phyloP scores from a whole-genome alignment of 192 early-diverging fungal genomes.

The Backusella tuberculispora region DNA sequence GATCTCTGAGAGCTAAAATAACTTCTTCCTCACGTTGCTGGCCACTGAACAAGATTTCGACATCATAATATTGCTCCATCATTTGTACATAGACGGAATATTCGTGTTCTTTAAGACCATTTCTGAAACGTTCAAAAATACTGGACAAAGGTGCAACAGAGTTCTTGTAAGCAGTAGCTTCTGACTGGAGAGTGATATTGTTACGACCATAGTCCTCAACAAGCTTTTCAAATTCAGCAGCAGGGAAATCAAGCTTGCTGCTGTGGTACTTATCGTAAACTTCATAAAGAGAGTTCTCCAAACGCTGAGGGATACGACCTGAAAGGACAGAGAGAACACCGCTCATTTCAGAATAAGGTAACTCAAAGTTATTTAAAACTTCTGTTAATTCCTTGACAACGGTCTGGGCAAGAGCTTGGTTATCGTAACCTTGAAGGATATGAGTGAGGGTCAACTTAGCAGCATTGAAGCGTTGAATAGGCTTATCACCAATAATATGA shows the following conservation, averaged over 20 bases:
- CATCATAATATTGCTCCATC: constrained; percentile 83
- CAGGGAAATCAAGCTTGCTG: constrained; percentile 67
- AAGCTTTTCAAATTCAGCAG: constrained; percentile 63
- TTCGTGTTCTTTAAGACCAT: constrained; percentile 79
- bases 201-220: constrained; percentile 58
- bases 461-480: constrained; percentile 80
- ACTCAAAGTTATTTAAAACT: constrained; percentile 71
- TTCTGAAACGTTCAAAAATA: constrained; percentile 70
- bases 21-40: constrained; percentile 81
- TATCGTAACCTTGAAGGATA: constrained; percentile 89
- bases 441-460: constrained; percentile 67
- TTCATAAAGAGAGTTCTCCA: constrained; percentile 61
- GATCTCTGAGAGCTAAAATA: constrained; percentile 82
- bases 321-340: constrained; percentile 80
- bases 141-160: constrained; percentile 67
- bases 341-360: constrained; percentile 85
- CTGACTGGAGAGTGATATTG: constrained; percentile 60
- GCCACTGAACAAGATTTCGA: constrained; percentile 83
- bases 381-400: constrained; percentile 76
- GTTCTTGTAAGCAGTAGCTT: constrained; percentile 63
- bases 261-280: constrained; percentile 47
- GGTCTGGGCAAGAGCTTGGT: constrained; percentile 68
- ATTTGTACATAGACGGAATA: constrained; percentile 71
- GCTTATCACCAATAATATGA: constrained; percentile 84
- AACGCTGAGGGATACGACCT: constrained; percentile 81